Base-by-base conservation (phyloP, 176 grass and related monocot genomes). In the Leersia perrieri region DNA sequence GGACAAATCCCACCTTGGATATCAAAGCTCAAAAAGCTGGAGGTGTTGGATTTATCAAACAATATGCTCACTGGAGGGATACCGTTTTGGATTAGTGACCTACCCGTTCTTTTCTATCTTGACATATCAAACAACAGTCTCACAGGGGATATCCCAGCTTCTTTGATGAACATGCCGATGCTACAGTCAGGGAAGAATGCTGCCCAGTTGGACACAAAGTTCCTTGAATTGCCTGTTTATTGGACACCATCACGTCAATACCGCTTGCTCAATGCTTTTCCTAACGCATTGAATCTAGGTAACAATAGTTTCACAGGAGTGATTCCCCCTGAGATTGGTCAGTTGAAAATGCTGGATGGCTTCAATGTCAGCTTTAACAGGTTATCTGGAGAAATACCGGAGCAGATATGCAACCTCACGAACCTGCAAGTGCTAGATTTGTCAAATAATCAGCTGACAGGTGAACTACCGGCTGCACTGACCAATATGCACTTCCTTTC, bases 1-100 rank as follows among this genome's bases (percentile, higher is more conserved):
- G 93, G 93, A 14, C n/a, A 49, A 47, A 92, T 95, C 20, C 93
- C 93, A 28, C 36, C 65, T 34, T 95, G 93, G 93, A 29, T 95
- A 83, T 83, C 84, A 9, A 88, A 88, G 74, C 78, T 95, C 65
- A 41, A 8, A 51, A 95, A 88, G 58, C 7, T 95, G 77, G 78
- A 90, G 80, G 69, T 92, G 76, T 32, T 95, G 45, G 90, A 95
- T 86, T 42, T 95, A 80, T 92, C 93, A 32, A 3, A 1, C 9
- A 92, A 95, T 91, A 14, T 42, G 8, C 85, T 95, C 20, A 92
- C 74, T 23, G 90, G 93, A 88, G 60, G 25, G 33, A 76, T 95
- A 84, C 90, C 93, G 66, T 62, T 47, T 30, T 95, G 93, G 93
- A 72, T 95, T 66, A 66, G 84, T 28, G 18, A n/a, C 5, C 75